These are phyloP conservation scores for Aureobasidium sp. DNA, from an alignment of 2,329 filamentous ascomycete genomes.

Conservation along the genomic window DNA sequence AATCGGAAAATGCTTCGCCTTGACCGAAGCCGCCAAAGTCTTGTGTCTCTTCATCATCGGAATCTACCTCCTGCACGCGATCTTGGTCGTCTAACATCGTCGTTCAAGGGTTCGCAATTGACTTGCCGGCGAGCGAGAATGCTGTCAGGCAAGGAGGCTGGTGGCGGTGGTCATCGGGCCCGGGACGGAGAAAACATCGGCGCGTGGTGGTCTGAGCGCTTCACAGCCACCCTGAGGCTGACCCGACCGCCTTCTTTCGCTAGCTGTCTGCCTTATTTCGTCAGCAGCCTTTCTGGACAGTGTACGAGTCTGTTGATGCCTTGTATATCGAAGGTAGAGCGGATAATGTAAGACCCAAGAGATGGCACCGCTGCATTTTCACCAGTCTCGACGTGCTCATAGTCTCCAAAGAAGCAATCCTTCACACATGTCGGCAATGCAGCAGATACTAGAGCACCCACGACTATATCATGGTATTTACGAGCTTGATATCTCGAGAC, in stretches of 20 bases:
- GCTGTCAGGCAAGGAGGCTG: not conserved
- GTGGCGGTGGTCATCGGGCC: not conserved
- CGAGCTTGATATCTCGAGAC: too few relatives aligned
- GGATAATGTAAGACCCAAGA: not conserved
- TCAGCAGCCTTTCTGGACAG: not conserved
- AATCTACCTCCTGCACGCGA: not conserved
- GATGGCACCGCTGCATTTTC: not conserved
- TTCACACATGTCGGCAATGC: not conserved
- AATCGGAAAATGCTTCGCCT: constrained; percentile 54
- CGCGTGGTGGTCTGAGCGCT: not conserved
- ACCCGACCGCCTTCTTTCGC: not conserved
- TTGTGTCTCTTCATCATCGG: constrained; percentile 22
- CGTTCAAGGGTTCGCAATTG: not conserved
- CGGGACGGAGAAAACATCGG: not conserved
- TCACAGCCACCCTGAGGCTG: not conserved
- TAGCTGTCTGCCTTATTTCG: not conserved
- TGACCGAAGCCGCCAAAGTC: constrained; percentile 60
- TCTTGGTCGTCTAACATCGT: not conserved
- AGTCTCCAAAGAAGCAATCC: not conserved
- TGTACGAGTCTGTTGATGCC: not conserved
- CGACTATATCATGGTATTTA: not conserved
- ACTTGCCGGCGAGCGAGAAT: not conserved
- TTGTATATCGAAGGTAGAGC: not conserved
- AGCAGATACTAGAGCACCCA: not conserved
- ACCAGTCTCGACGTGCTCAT: not conserved